Evolutionary conservation across 495 filamentous ascomycete genomes (phyloP).

Genomic region (Penicillium riverlandense): DNA sequence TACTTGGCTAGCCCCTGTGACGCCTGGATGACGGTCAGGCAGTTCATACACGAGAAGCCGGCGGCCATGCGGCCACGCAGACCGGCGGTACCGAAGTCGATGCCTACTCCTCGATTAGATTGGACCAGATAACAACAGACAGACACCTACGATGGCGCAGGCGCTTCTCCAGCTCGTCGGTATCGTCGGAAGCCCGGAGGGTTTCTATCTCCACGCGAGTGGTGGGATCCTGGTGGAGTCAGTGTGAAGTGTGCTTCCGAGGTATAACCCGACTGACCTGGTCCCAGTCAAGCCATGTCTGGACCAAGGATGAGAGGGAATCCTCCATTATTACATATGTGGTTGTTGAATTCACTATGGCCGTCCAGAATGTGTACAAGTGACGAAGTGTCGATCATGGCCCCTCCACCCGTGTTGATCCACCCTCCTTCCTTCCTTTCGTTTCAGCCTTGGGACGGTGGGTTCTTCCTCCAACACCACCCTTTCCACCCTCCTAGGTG

Average conservation of each 20-base stretch:
- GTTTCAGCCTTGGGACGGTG: neutral
- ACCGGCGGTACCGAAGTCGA: constrained; percentile 66
- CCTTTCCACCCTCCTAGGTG: neutral
- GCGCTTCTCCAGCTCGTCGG: constrained; percentile 47
- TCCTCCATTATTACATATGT: constrained; percentile 10
- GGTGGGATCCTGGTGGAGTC: constrained; percentile 36
- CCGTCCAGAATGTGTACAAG: neutral
- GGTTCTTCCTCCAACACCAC: neutral
- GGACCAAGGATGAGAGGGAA: constrained; percentile 26
- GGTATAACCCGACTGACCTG: constrained; percentile 27
- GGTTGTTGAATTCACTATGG: neutral
- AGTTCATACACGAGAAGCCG: constrained; percentile 65
- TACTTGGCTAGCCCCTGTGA: constrained; percentile 65
- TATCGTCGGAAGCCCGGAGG: constrained; percentile 41
- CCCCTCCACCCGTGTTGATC: constrained; percentile 13
- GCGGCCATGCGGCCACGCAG: constrained; percentile 64
- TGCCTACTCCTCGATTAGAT: constrained; percentile 24
- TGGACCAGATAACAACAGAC: neutral
- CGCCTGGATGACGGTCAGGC: constrained; percentile 63
- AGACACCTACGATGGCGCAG: constrained; percentile 42
- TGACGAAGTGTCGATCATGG: constrained; percentile 9
- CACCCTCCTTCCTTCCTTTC: constrained; percentile 14
- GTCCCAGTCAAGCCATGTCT: constrained; percentile 60
- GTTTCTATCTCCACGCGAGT: constrained; percentile 54
- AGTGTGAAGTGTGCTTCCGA: constrained; percentile 8